These are phyloP conservation scores for Halenospora varia DNA, from an alignment of 495 filamentous ascomycete genomes.

Conservation along the genomic window DNA sequence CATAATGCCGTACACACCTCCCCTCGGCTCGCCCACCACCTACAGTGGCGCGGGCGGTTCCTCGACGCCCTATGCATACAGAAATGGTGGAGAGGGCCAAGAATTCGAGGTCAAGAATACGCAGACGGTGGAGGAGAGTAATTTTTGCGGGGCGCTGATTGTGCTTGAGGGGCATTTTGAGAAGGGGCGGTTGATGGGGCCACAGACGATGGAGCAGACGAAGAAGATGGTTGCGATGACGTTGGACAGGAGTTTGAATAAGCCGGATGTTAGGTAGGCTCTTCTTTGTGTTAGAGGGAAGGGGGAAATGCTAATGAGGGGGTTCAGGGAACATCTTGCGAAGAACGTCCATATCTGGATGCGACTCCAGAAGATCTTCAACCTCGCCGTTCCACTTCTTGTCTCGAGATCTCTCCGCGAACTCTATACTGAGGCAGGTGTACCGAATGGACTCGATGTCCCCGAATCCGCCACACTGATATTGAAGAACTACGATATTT, in stretches of 20 bases:
- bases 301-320: conserved; percentile 14
- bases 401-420: conserved; percentile 57
- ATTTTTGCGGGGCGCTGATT: conserved; percentile 47
- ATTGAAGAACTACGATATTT: conserved; percentile 64
- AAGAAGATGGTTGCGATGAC: conserved; percentile 46
- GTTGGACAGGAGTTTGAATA: conserved; percentile 47
- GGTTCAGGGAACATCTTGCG: conserved; percentile 50
- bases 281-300: background rate
- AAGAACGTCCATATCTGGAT: conserved; percentile 65
- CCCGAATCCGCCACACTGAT: conserved; percentile 68
- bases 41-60: background rate
- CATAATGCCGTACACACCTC: conserved; percentile 7
- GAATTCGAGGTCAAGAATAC: conserved; percentile 12
- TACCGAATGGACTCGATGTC: conserved; percentile 36
- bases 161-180: conserved; percentile 51
- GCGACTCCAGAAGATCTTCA: conserved; percentile 57
- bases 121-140: conserved; percentile 46
- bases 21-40: background rate
- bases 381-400: conserved; percentile 55
- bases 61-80: background rate
- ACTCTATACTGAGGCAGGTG: conserved; percentile 19
- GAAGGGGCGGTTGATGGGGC: conserved; percentile 25
- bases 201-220: conserved; percentile 42
- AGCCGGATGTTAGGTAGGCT: conserved; percentile 51
- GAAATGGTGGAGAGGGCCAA: conserved; percentile 1